Percentiles rank a stretch among this genome's conserved stretches.
phyloP scores from a whole-genome alignment of 805 yeast species.

The Candida chilensis region DNA sequence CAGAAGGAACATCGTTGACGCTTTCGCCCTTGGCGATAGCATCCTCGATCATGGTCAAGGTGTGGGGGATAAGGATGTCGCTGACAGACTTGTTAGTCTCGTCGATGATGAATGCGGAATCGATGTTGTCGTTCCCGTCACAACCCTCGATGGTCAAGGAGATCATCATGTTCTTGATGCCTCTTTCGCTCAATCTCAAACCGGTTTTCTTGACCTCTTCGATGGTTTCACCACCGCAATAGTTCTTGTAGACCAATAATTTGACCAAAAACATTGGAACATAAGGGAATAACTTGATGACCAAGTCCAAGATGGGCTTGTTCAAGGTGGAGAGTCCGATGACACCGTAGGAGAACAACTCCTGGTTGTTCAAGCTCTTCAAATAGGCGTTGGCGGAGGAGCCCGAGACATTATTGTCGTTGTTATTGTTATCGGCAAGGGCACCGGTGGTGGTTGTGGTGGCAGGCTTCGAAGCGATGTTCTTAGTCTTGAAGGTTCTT shows the following conservation, averaged over 20 bases:
- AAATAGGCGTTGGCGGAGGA: slow-evolving; percentile 23
- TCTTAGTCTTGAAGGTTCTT: not conserved
- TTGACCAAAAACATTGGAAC: slow-evolving; percentile 68
- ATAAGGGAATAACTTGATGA: slow-evolving; percentile 61
- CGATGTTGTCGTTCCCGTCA: slow-evolving; percentile 62
- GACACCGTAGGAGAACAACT: slow-evolving; percentile 54
- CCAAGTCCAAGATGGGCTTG: slow-evolving; percentile 50
- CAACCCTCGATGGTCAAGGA: slow-evolving; percentile 90
- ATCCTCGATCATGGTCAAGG: slow-evolving; percentile 45
- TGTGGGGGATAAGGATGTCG: slow-evolving; percentile 62
- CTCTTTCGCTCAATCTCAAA: slow-evolving; percentile 52
- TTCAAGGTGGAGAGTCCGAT: slow-evolving; percentile 65
- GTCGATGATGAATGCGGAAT: slow-evolving; percentile 47
- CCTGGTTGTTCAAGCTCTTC: slow-evolving; percentile 41
- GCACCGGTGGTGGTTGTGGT: not conserved
- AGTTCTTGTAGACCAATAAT: slow-evolving; percentile 67
- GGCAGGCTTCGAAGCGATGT: not conserved
- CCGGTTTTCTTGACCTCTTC: slow-evolving; percentile 68
- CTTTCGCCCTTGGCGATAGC: slow-evolving; percentile 21
- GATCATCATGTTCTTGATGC: slow-evolving; percentile 92
- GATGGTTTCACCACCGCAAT: slow-evolving; percentile 85
- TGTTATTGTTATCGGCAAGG: not conserved
- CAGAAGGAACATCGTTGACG: slow-evolving; percentile 73
- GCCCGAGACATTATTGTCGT: not conserved
- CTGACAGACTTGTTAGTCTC: slow-evolving; percentile 62